Evolutionary conservation across 768 basidiomycete genomes (phyloP), one percentile per base, ranked within the genome.

Genomic region (Agrocybe pediades): DNA sequence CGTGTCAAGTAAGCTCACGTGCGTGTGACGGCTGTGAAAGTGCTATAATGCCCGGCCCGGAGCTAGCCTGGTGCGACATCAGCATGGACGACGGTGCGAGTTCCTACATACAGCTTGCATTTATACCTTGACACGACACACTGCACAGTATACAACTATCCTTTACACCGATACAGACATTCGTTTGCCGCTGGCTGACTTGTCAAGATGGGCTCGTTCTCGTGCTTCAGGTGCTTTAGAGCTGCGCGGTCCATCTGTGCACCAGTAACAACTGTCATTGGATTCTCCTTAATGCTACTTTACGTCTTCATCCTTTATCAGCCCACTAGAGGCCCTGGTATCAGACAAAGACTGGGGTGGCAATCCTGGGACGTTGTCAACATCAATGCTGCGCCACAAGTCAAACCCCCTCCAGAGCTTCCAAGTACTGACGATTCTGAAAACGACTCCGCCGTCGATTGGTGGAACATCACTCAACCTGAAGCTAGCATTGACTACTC

Each of bases 231-330:
- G 46, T 57, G 82, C 41, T 72, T 81, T 20, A 82, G 87, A 33
- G 76, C 75, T 49, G 40, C 84, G 30, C 77, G 81, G 40, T 80
- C 80, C 4, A 69, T 84, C 23, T 82, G 83, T 54, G 74, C 78
- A 4, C 88, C 90, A 0, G 71, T 86, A 44, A 72, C 82, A 2
- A 73, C 86, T 9, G 70, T 90, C 58, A 64, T 90, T 42, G 76
- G 79, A 11, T 90, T 96, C 71, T 83, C 84, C 15, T 80, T 79
- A 52, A 75, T 92, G 40, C 86, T 95, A 49, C 82, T 85, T 1
- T 88, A 86, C 65, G 71, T 91, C 27, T 91, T 92, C 63, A 74
- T 94, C 19, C 83, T 96, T 26, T 88, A 92, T 62, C 90, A 92
- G 65, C 90, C 90, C 2, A 82, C 80, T 9, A 76, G 77, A 1